Evolutionary conservation across 768 basidiomycete genomes (phyloP).

Genomic region (Rhizopogon salebrosus): DNA sequence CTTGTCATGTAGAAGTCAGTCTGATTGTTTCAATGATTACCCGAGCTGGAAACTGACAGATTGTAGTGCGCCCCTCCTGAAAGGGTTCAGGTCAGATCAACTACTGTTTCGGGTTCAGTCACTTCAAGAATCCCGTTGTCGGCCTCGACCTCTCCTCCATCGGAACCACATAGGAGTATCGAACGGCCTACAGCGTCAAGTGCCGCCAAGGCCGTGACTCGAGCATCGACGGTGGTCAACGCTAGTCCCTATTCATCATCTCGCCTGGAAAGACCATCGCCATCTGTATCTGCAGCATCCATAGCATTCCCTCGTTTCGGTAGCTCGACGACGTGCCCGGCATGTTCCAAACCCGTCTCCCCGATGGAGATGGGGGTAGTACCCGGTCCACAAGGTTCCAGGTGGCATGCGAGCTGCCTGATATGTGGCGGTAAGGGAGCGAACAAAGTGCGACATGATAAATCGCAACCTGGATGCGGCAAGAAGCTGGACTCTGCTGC

Average conservation of each 20-base stretch:
- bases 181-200: slow-evolving; percentile 7
- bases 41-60: slow-evolving; percentile 6
- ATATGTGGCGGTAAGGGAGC: slow-evolving; percentile 70
- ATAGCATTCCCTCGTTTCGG: slow-evolving; percentile 27
- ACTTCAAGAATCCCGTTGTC: slow-evolving; percentile 9
- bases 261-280: slow-evolving; percentile 22
- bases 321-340: slow-evolving; percentile 56
- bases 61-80: slow-evolving; percentile 41
- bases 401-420: slow-evolving; percentile 76
- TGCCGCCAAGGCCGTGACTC: not conserved
- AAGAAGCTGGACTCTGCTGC: slow-evolving; percentile 83
- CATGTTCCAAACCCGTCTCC: slow-evolving; percentile 68
- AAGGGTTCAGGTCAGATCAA: slow-evolving; percentile 15
- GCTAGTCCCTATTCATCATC: slow-evolving; percentile 22
- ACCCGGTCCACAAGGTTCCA: slow-evolving; percentile 75
- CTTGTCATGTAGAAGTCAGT: slow-evolving; percentile 59
- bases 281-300: slow-evolving; percentile 12
- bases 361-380: slow-evolving; percentile 85
- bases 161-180: slow-evolving; percentile 15
- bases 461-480: slow-evolving; percentile 69
- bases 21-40: not conserved
- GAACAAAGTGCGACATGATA: slow-evolving; percentile 41
- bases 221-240: slow-evolving; percentile 9
- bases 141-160: slow-evolving; percentile 14
- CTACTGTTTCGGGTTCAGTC: slow-evolving; percentile 1